Base-by-base conservation (phyloP, 2,329 filamentous ascomycete species). In the Zalaria obscura region DNA sequence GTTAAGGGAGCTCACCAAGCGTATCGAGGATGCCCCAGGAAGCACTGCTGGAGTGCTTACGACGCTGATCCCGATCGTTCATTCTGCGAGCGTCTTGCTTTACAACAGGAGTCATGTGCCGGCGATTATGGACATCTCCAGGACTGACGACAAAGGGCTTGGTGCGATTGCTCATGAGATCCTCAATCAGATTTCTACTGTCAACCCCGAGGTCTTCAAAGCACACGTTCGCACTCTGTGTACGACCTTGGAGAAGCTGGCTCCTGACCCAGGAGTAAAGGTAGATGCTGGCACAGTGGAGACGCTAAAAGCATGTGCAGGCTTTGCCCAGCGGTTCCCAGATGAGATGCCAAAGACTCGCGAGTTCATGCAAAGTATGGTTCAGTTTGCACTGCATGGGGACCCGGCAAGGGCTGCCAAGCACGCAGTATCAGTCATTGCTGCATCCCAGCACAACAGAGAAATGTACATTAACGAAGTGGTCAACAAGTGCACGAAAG, bases 91-190 rank as follows among this genome's bases (percentile, higher is more conserved):
- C 29, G 79, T 85, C 44, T 72, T 98, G 48, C 75, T 94, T 49
- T 95, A 93, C 66, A 98, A 95, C 64, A 80, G 84, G 55, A 96
- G 89, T 57, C 88, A 98, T 57, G 78, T 98, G 11, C 78, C 88
- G 3, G 79, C 85, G 0, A 89, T 96, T 47, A 84, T 96, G 67
- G 80, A 87, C 44, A 83, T 81, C 53, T 87, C 88, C 7, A 80
- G 86, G 53, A 88, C 78, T 6, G 82, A 95, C 55, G 81, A 88
- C 54, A 77, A 83, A 38, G 80, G 79, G 0, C 69, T 95, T 38
- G 84, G 82, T 4, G 67, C 74, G 18, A 78, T 83, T 9, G 89
- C 91, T 2, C 87, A 95, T 54, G 84, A 93, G 55, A 73, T 96
- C 40, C 72, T 96, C 38, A 89, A 86, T 53, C 84, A 95, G 55